These are phyloP conservation scores for Chrysoporthe deuterocubensis DNA, from an alignment of 2,329 filamentous ascomycete genomes.

Conservation along the genomic window DNA sequence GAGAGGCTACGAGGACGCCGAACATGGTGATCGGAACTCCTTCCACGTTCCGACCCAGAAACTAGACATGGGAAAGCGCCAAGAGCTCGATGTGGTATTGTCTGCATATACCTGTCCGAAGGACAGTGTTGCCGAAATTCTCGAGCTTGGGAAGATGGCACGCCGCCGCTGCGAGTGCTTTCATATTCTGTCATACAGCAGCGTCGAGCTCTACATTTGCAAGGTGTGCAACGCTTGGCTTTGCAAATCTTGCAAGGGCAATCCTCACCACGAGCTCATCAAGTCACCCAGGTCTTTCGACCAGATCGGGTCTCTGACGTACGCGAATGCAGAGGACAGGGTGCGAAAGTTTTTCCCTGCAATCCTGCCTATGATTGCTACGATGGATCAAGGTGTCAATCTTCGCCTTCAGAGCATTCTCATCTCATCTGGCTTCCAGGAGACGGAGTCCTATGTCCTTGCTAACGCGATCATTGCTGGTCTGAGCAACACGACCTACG, in stretches of 20 bases:
- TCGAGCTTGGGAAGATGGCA: slow-evolving; percentile 27
- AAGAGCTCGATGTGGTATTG: slow-evolving; percentile 13
- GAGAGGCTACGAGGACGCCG: not conserved
- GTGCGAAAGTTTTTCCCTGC: slow-evolving; percentile 22
- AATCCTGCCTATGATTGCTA: slow-evolving; percentile 19
- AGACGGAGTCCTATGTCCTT: not conserved
- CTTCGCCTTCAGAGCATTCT: not conserved
- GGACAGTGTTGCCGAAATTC: slow-evolving; percentile 16
- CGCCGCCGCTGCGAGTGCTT: slow-evolving; percentile 44
- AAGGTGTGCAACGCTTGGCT: slow-evolving; percentile 41
- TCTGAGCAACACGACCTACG: slow-evolving; percentile 21
- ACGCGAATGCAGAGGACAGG: slow-evolving; percentile 15
- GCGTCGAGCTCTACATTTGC: slow-evolving; percentile 34
- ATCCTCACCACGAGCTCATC: slow-evolving; percentile 41
- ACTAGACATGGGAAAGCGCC: not conserved
- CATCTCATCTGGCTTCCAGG: not conserved
- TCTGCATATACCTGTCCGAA: slow-evolving; percentile 28
- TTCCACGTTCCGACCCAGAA: not conserved
- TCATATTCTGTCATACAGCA: slow-evolving; percentile 32
- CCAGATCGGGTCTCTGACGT: slow-evolving; percentile 13
- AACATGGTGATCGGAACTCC: slow-evolving; percentile 4
- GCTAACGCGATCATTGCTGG: slow-evolving; percentile 17
- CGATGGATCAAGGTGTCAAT: not conserved
- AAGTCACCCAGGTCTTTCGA: slow-evolving; percentile 12
- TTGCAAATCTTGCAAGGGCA: slow-evolving; percentile 44